Base-by-base conservation (phyloP, 75 land plant genomes). In the Azolla pinnata region DNA sequence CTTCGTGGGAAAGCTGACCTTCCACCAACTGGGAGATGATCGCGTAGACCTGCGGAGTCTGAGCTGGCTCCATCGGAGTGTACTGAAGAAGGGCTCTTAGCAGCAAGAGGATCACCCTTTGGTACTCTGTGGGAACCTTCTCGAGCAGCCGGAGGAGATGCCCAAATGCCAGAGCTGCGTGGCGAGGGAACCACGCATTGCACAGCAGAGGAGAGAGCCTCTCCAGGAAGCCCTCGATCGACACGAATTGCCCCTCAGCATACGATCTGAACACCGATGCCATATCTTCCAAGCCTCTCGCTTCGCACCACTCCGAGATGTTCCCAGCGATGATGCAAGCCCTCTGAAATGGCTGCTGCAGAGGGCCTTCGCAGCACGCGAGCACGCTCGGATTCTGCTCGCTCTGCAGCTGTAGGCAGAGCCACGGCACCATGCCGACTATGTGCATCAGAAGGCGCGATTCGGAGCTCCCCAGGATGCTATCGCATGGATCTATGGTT, bases 11-110 rank as follows among this genome's bases (percentile, higher is more conserved):
- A 33, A 93, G 70, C 26, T 85, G 77, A 65, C 99, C 85, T 65
- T 93, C 99, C n/a, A 93, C 85, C n/a, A 93, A 68, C 70, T 93
- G 96, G 12, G 96, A 93, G 25, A 93, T 96, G 44, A 87, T 75
- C 8, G 84, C 82, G 64, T 93, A 93, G 51, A 93, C 89, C 51
- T 93, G 96, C 33, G 99, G 99, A 53, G 81, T 89, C 57, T 83
- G 96, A 7, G 97, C 77, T 26, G 90, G 75, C 66, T 93, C 99
- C 67, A 89, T 74, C 0, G 99, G 87, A 29, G 89, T 83, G 59
- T 86, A 91, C 72, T 86, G 87, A 1, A 93, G 81, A 60, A 93
- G 78, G 2, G 96, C 90, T 66, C 82, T 86, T 9, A 93, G 87
- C 79, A 83, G 74, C 31, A 89, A 85, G 20, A 93, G 72, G 49